Evolutionary conservation across 2,329 filamentous ascomycete genomes (phyloP), one percentile per base, ranked within the genome.

Genomic region (Aspergillus pseudotamarii): DNA sequence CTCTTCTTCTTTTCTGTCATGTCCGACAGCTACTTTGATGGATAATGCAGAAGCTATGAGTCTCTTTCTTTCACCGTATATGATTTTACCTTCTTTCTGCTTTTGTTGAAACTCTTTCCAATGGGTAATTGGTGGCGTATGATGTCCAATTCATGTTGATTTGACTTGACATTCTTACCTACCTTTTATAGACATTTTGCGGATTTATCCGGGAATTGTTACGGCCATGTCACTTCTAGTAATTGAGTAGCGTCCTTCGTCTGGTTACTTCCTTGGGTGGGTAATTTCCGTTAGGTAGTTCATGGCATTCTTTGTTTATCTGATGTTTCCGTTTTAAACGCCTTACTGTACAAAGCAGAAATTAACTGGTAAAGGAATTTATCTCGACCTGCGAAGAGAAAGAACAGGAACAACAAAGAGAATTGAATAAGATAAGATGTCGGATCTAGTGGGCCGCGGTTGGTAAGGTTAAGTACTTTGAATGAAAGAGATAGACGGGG

Each of bases 321-420:
- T 38, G 51, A 36, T 51, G 19, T 16, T 6, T 21, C n/a, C 32
- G 3, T 38, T 38, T 19, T 16, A 19, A 55, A 55, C 51, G 21
- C 51, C 51, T 38, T 38, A 16, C 32, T 38, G 51, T 55, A 55
- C 51, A 55, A 55, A 21, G 12, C 51, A 55, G 30, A 38, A 54
- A 21, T 55, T 23, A 11, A 26, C n/a, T 16, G 4, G 21, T 38
- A 23, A 43, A 59, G 14, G 19, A 43, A 48, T 43, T 23, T 45
- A 34, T 45, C 26, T 60, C 50, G 58, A 45, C 58, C 48, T 60
- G 58, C 48, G 50, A 54, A 58, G 41, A 45, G 28, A 50, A 58
- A 32, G 28, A 32, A 34, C 12, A 48, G 16, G 9, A 48, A 28
- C 2, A 51, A 43, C 26, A 51, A 63, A 43, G 32, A 26, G 61